Evolutionary conservation across 140 eudicot genomes (phyloP).

Genomic region (Oenanthe javanica): DNA sequence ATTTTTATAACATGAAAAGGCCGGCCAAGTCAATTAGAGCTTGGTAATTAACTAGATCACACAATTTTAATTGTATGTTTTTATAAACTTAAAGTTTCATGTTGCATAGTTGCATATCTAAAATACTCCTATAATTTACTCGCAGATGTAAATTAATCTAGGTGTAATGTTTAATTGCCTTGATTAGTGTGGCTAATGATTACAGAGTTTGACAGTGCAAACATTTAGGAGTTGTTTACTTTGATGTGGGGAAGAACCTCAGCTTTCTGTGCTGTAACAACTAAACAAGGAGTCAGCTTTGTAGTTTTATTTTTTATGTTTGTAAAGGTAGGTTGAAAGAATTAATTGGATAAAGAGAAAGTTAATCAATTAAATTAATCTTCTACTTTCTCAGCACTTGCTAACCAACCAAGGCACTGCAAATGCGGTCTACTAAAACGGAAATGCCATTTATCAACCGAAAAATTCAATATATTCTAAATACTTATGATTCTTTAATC

Average conservation of each 20-base stretch:
- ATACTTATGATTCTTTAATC: too few species aligned
- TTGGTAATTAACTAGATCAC: not conserved
- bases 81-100: not conserved
- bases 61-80: too few species aligned
- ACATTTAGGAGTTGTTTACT: not conserved
- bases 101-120: not conserved
- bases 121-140: not conserved
- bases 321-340: not conserved
- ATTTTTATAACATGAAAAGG: not conserved
- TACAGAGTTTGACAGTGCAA: too few species aligned
- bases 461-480: too few species aligned
- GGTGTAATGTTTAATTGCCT: not conserved
- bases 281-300: not conserved
- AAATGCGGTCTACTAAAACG: too few species aligned
- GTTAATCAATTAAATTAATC: not conserved
- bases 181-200: conserved; percentile 1
- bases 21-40: not conserved
- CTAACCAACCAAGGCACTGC: not conserved
- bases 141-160: not conserved
- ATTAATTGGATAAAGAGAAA: conserved; percentile 5
- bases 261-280: not conserved
- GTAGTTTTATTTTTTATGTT: not conserved
- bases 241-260: not conserved
- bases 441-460: too few species aligned
- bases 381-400: not conserved